Base-by-base conservation (phyloP, 2,329 filamentous ascomycete species). In the Fusarium brevicatenulatum region DNA sequence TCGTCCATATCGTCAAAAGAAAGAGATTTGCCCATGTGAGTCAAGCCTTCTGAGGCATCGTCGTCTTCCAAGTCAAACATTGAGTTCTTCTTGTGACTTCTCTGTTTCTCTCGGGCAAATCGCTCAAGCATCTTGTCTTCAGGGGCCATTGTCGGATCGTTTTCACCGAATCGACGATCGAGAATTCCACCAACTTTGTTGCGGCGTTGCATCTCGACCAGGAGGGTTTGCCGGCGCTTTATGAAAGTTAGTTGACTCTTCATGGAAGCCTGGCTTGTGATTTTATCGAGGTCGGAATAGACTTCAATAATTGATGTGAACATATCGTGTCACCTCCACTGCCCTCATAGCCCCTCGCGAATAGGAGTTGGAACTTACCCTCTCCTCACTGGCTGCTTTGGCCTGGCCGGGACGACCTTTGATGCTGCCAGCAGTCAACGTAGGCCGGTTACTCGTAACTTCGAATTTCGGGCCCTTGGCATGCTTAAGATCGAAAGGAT, bases 401-500 rank as follows among this genome's bases (percentile, higher is more conserved):
- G 94, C 92, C 65, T 96, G 90, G 50, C 93, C 93, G 5, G 96
- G 96, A 58, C 95, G 88, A 37, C 92, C 93, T 72, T 92, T 86
- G 70, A 92, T 88, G 54, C 88, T 88, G 72, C 88, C 90, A 32
- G 86, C 85, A 34, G 86, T 85, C 78, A 85, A 85, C 18, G 84
- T 82, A 10, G 89, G 86, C 65, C 89, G 89, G 71, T 89, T 90
- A 59, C 88, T 95, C 0, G 93, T 95, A 49, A 95, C 92, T 47
- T 95, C 91, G 73, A 97, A 97, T 78, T 98, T 98, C 63, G 91
- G 91, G 0, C 91, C 93, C 67, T 92, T 87, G 44, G 92, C 91
- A 66, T 93, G 90, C 83, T 97, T 97, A 81, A 97, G 90, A 80
- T 99, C 96, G 83, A 99, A 99, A 0, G 96, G 96, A 81, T 99